Conservation (phyloP, 768 basidiomycete genomes). For the Auricularia sp. region DNA sequence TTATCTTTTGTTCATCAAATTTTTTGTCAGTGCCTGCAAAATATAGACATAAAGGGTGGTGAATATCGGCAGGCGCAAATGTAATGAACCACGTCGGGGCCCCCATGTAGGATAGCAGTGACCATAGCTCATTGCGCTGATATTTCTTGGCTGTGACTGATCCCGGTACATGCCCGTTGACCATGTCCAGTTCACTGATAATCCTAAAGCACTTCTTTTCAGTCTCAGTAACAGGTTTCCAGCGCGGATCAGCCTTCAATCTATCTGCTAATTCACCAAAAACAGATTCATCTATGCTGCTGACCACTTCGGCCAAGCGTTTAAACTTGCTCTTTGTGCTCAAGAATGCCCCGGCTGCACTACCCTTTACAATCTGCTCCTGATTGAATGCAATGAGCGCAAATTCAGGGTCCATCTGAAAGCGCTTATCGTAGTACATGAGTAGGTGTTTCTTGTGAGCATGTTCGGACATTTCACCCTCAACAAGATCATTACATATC, state of each 20-base stretch:
- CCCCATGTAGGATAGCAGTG: background rate
- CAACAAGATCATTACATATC: conserved; percentile 14
- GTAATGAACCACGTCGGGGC: conserved; percentile 25
- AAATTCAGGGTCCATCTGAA: background rate
- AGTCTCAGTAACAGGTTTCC: background rate
- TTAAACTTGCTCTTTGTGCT: background rate
- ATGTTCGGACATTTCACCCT: background rate
- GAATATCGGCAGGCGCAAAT: conserved; percentile 22
- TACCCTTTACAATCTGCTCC: background rate
- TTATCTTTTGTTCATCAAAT: conserved; percentile 10
- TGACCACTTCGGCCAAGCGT: background rate
- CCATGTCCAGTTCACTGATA: background rate
- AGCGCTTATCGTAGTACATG: background rate
- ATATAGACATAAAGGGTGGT: conserved; percentile 27
- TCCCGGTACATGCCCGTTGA: background rate
- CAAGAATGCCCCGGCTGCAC: background rate
- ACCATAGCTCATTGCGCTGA: background rate
- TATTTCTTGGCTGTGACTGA: background rate
- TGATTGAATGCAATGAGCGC: background rate
- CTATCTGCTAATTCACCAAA: background rate
- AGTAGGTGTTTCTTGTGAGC: background rate
- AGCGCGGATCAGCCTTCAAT: background rate
- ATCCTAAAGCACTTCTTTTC: background rate
- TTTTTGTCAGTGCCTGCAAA: conserved; percentile 19
- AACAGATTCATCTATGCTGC: background rate